Evolutionary conservation across 352 stramenopile genomes (phyloP).

Genomic region (Aphanomyces stellatus): DNA sequence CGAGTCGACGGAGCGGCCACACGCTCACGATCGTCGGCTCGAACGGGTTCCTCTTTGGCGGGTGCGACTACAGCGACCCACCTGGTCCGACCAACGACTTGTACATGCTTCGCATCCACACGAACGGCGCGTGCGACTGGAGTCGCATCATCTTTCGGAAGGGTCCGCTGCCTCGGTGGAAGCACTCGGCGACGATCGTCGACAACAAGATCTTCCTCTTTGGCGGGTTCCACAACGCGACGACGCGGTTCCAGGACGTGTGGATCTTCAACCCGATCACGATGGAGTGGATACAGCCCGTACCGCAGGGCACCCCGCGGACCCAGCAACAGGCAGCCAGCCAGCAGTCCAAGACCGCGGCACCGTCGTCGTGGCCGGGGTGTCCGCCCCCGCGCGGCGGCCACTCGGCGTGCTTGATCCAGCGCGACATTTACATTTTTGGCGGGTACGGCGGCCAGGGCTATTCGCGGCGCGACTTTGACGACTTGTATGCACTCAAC

Average conservation of each 20-base stretch:
- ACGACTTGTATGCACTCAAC: conserved; percentile 87
- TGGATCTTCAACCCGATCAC: conserved; percentile 94
- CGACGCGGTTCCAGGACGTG: conserved; percentile 90
- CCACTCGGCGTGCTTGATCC: conserved; percentile 84
- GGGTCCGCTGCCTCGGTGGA: conserved; percentile 58
- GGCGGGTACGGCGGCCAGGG: conserved; percentile 92
- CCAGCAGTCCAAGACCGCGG: conserved; percentile 16
- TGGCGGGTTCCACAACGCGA: conserved; percentile 88
- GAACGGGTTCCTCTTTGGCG: conserved; percentile 90
- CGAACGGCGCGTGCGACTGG: conserved; percentile 59
- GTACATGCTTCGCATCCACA: conserved; percentile 87
- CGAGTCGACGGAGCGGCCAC: conserved; percentile 88
- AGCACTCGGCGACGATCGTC: conserved; percentile 87
- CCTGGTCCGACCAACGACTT: conserved; percentile 90
- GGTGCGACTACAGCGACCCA: conserved; percentile 79
- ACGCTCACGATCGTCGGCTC: conserved; percentile 86
- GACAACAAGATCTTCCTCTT: conserved; percentile 90
- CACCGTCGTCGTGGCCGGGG: conserved; percentile 24
- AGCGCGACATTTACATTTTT: conserved; percentile 86
- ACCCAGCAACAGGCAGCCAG: too few species aligned
- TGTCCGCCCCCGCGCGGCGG: conserved; percentile 78
- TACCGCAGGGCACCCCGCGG: conserved; percentile 7
- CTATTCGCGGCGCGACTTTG: conserved; percentile 90
- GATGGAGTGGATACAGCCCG: conserved; percentile 83
- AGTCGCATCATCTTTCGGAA: conserved; percentile 43